Percentiles rank a stretch among this genome's conserved stretches.
phyloP scores from a whole-genome alignment of 805 yeast genomes.

The Yarrowia porcina region DNA sequence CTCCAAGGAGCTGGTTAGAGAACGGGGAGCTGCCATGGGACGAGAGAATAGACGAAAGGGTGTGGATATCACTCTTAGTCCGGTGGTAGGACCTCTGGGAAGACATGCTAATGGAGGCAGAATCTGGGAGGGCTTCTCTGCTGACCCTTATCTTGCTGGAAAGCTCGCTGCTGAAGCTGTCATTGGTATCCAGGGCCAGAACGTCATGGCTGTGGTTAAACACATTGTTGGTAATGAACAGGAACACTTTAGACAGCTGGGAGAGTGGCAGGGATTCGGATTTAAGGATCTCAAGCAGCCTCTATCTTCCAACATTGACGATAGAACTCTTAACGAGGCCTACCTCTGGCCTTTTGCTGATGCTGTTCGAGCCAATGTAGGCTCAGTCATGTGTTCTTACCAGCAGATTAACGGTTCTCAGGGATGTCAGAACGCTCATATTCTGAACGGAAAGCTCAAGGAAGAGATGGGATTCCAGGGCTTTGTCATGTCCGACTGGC shows the following conservation, averaged over 20 bases:
- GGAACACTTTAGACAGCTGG: conserved; percentile 55
- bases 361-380: conserved; percentile 57
- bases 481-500: conserved; percentile 65
- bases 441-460: conserved; percentile 53
- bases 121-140: conserved; percentile 62
- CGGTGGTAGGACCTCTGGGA: conserved; percentile 60
- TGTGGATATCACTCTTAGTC: conserved; percentile 55
- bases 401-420: conserved; percentile 55
- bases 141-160: conserved; percentile 62
- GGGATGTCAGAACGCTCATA: conserved; percentile 57
- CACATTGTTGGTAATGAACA: conserved; percentile 62
- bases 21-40: conserved; percentile 57
- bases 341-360: conserved; percentile 68
- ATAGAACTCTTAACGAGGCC: conserved; percentile 58
- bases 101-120: conserved; percentile 61
- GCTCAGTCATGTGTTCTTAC: conserved; percentile 60
- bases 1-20: conserved; percentile 49
- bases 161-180: conserved; percentile 51
- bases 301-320: conserved; percentile 55
- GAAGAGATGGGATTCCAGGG: conserved; percentile 66
- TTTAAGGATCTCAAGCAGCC: conserved; percentile 37
- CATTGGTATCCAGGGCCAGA: conserved; percentile 55
- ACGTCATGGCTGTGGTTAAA: conserved; percentile 55
- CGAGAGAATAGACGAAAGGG: conserved; percentile 54
- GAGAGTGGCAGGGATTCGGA: conserved; percentile 47